Conservation (phyloP, 169 alveolate genomes). For the Cryptosporidium sp. region DNA sequence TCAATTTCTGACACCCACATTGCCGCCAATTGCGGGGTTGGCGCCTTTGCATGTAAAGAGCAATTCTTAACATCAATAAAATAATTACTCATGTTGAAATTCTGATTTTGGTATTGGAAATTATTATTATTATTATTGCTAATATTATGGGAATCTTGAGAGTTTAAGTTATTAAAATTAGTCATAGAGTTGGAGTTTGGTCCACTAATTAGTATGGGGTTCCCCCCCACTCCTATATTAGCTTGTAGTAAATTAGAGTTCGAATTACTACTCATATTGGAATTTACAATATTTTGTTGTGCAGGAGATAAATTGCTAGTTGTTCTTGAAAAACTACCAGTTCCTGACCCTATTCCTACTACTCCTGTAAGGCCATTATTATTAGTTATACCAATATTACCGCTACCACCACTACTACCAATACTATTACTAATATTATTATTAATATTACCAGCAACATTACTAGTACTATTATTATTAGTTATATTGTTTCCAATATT, state of each 20-base stretch:
- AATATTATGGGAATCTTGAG: not conserved
- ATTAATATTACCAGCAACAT: not conserved
- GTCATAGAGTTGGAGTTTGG: not conserved
- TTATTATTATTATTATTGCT: not conserved
- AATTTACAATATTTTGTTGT: slow-evolving; percentile 9
- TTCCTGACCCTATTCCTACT: not conserved
- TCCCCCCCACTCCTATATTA: not conserved
- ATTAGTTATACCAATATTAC: no score
- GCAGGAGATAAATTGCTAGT: slow-evolving; percentile 29
- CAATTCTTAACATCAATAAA: slow-evolving; percentile 48
- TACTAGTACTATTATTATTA: not conserved
- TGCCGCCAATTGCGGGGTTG: slow-evolving; percentile 51
- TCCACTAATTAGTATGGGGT: not conserved
- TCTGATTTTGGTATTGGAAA: not conserved
- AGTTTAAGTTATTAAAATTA: not conserved
- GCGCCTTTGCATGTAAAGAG: slow-evolving; percentile 46
- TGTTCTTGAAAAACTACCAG: not conserved
- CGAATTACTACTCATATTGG: not conserved
- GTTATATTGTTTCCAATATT: not conserved
- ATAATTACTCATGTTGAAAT: not conserved
- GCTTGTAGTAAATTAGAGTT: not conserved
- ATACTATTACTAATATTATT: no score
- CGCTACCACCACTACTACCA: not conserved
- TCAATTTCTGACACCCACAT: slow-evolving; percentile 68
- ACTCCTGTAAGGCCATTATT: no score